phyloP scores from a whole-genome alignment of 495 filamentous ascomycete genomes.

The Cercophora newfieldiana region DNA sequence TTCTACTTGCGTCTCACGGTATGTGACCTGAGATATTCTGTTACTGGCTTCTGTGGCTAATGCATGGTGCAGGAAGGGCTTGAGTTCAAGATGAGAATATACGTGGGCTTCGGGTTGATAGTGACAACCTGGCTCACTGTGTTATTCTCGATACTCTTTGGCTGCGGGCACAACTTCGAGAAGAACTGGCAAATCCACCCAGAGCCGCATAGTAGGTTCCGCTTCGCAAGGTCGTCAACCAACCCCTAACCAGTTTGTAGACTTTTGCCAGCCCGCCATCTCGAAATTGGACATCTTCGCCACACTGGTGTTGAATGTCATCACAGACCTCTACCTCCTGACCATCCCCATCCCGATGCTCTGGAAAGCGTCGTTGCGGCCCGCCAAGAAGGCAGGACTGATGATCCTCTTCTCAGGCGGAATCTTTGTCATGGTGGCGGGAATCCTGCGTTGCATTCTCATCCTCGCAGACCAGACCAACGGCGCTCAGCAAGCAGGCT shows the following conservation, averaged over 20 bases:
- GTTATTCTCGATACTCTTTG: constrained; percentile 53
- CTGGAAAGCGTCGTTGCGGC: constrained; percentile 47
- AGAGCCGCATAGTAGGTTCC: constrained; percentile 50
- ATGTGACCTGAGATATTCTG: background rate
- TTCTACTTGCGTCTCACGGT: constrained; percentile 65
- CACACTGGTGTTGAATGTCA: constrained; percentile 49
- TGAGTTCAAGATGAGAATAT: constrained; percentile 53
- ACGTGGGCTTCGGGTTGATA: constrained; percentile 54
- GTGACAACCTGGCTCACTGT: constrained; percentile 54
- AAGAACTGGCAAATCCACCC: constrained; percentile 60
- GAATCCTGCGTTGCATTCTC: constrained; percentile 50
- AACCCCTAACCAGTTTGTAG: constrained; percentile 25
- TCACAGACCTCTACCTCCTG: constrained; percentile 56
- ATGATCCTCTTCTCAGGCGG: constrained; percentile 53
- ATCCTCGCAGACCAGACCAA: constrained; percentile 44
- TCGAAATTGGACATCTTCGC: constrained; percentile 46
- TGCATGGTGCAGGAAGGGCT: constrained; percentile 39
- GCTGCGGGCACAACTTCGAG: constrained; percentile 48
- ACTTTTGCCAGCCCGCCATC: constrained; percentile 51
- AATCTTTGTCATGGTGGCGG: constrained; percentile 50
- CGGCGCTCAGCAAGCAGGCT: constrained; percentile 43
- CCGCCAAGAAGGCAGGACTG: constrained; percentile 48
- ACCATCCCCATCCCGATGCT: constrained; percentile 56
- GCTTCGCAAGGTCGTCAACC: background rate
- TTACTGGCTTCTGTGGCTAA: background rate